Evolutionary conservation across 345 rosid species (phyloP), one percentile per base, ranked within the genome.

Genomic region (Excoecaria cochinchinensis): DNA sequence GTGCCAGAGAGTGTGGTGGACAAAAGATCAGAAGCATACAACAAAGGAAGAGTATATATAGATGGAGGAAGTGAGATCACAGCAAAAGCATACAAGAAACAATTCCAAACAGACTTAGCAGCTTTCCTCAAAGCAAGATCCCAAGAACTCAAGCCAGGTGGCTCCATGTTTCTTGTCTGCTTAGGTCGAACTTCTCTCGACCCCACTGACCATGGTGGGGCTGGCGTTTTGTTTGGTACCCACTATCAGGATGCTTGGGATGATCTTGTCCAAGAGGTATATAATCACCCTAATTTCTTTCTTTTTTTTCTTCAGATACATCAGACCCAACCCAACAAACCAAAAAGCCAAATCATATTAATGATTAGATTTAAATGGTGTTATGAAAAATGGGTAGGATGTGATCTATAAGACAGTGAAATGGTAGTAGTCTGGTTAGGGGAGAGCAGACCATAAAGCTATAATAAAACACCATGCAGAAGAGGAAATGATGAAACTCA

Each of bases 201-300:
- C 75, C 97, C 99, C 67, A 75, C 91, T 0, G 97, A 95, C 85
- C 99, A 95, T 68, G 94, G 99, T 74, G 99, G 99, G 82, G 92
- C 99, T 14, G 99, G 97, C 64, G 80, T 90, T 24, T 92, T 95
- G 59, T 95, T 95, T 65, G 99, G 97, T 82, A 95, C 99, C 86
- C 99, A 95, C 86, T 95, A 87, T 84, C 97, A 95, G 84, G 97
- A 95, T 83, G 97, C 99, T 31, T 95, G 99, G 99, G 88, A 92
- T 81, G 97, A 95, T 80, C 97, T 95, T 82, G 97, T 95, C 87
- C 89, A 83, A 71, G 95, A 92, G 97, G 99, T 95, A 89, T 70
- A 31, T n/a, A 59, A 31, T 31, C 31, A 31, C 31, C 31, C 31
- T 31, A 31, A 31, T 31, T 31, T 31, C 31, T 31, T 31, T 31